Base-by-base conservation (phyloP, 129 eudicot species). In the Calendula officinalis region DNA sequence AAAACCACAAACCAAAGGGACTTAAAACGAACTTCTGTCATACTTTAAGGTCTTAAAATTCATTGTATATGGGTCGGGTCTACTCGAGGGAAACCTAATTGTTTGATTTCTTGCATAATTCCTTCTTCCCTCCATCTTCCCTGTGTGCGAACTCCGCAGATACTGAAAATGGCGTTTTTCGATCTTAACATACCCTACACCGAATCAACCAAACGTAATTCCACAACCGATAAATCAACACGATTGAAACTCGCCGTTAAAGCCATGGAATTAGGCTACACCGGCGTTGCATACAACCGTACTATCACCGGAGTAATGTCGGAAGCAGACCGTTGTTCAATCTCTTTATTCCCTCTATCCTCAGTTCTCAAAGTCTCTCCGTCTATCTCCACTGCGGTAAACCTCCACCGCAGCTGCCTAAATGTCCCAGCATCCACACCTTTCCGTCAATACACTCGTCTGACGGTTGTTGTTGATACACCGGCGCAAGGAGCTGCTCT, bases 171-270 rank as follows among this genome's bases (percentile, higher is more conserved):
- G 98, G 77, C 73, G 35, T 91, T 80, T 82, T 91, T 88, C 77
- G 98, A 91, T 74, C 78, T 91, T 3, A 88, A 85, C 75, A 83
- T 91, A 6, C 96, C 96, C 30, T 91, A 83, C 85, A 68, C 52
- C 5, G 98, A 91, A 52, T 81, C 92, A 63, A 73, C 36, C 62
- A 82, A 83, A 44, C 63, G 71, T 8, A 48, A 8, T 44, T 15
- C 73, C 42, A 67, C 74, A 45, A 9, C 83, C 67, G 70, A 71
- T 6, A 80, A 82, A 70, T 16, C 80, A 48, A 67, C 50, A 17
- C 96, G 95, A 13, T 60, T 91, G 7, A 88, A 85, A 71, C 85
- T 83, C 72, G 60, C 71, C 7, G 72, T 83, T n/a, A 87, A 85
- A 73, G 78, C 95, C 47, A 77, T 85, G 80, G 96, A 85, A 58